Evolutionary conservation across 768 basidiomycete genomes (phyloP).

Genomic region (Kwoniella europaea): DNA sequence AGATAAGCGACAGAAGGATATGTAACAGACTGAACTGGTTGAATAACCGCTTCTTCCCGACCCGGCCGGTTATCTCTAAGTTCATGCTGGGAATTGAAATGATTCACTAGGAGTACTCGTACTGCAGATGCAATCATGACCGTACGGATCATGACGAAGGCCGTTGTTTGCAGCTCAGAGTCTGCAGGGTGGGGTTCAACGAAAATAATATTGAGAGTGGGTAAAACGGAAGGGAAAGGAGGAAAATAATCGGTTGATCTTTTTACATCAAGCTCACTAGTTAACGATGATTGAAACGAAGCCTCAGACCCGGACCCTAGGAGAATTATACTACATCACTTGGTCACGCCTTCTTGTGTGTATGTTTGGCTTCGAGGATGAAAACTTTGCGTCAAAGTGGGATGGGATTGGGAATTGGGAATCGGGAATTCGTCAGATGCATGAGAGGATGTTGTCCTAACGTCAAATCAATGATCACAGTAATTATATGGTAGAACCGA

Average conservation of each 20-base stretch:
- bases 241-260: no score
- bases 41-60: neutral
- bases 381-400: neutral
- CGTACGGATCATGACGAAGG: no score
- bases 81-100: neutral
- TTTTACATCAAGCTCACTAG: no score
- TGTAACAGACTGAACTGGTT: neutral
- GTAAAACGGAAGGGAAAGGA: no score
- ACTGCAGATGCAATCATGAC: neutral
- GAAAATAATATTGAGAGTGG: no score
- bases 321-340: no score
- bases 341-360: neutral
- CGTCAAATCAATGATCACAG: no score
- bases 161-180: no score
- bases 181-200: no score
- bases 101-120: neutral
- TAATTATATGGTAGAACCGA: no score
- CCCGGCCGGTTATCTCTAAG: neutral
- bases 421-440: neutral
- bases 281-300: neutral
- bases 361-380: neutral
- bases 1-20: conserved; percentile 2
- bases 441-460: no score
- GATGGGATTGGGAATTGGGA: neutral
- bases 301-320: no score